These are phyloP conservation scores for Carallia brachiata DNA, from an alignment of 345 rosid species.

Conservation along the genomic window DNA sequence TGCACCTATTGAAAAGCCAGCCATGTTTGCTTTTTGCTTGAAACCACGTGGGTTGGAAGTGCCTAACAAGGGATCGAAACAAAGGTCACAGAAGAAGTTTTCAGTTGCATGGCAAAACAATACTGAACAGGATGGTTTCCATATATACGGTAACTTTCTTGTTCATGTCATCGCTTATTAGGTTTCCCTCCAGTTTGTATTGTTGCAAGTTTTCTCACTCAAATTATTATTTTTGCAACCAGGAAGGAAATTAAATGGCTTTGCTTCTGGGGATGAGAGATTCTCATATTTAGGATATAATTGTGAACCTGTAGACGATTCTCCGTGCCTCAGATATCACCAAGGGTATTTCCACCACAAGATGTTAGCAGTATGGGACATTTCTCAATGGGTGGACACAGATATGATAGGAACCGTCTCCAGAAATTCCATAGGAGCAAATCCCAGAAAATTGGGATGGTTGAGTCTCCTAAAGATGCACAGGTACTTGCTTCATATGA, in stretches of 20 bases:
- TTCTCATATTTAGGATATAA: constrained; percentile 41
- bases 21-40: constrained; percentile 95
- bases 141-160: constrained; percentile 38
- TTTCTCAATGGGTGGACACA: constrained; percentile 44
- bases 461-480: constrained; percentile 24
- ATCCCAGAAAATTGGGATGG: constrained; percentile 41
- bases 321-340: constrained; percentile 46
- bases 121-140: constrained; percentile 53
- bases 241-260: constrained; percentile 78
- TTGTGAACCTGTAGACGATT: constrained; percentile 60
- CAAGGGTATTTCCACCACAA: constrained; percentile 35
- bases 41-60: constrained; percentile 96
- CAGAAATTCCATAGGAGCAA: constrained; percentile 51
- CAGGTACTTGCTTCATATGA: constrained; percentile 33
- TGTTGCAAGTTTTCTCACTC: constrained; percentile 3
- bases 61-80: constrained; percentile 84
- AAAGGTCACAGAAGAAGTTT: constrained; percentile 68
- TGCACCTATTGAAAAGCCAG: constrained; percentile 62
- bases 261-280: constrained; percentile 69
- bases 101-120: constrained; percentile 61
- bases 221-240: constrained; percentile 24
- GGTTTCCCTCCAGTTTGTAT: background rate
- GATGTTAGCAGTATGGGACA: constrained; percentile 40
- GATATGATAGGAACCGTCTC: constrained; percentile 43
- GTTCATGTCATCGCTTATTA: background rate